Evolutionary conservation across 345 rosid species (phyloP), one percentile per base, ranked within the genome.

Genomic region (Eucalyptus sp.): DNA sequence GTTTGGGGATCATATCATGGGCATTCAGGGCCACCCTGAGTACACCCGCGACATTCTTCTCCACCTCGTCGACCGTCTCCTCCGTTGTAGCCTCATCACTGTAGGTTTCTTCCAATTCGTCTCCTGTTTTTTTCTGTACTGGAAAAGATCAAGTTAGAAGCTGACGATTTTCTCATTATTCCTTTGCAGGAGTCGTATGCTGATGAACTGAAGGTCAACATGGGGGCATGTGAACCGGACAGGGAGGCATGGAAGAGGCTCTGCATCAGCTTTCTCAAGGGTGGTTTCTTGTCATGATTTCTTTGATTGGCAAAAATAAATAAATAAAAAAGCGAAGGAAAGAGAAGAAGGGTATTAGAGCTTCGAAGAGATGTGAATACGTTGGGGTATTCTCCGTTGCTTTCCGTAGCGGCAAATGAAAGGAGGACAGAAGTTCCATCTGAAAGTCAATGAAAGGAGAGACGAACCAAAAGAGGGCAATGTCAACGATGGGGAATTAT

Each of bases 21-120:
- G 98, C 25, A 93, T 96, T 62, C 98, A 96, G 88, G 98, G 98
- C 46, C 98, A 96, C 89, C 98, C 97, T 3, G 96, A 96, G 89
- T 94, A 94, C 92, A 93, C 90, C 46, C 91, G 76, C 29, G 97
- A 95, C 94, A 95, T 96, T n/a, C 94, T 96, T 44, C 81, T 88
- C 56, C 92, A 93, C 89, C 87, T 96, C 64, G 87, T 94, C 5
- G 95, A 94, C 60, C 95, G 94, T 7, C 95, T 94, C 87, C 89
- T 88, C 18, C 90, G 89, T 31, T 91, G 90, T 31, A 33, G 89
- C 37, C 80, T 90, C 11, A 94, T 96, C 33, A 33, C 18, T 89
- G 97, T 95, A 87, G 13, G 31, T 41, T 51, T 9, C 43, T 10
- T 81, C 58, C 12, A 44, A 41, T 41, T 37, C 3, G 5, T 22